phyloP scores from a whole-genome alignment of 1,284 basidiomycete species.

The Heterobasidion occidentale region DNA sequence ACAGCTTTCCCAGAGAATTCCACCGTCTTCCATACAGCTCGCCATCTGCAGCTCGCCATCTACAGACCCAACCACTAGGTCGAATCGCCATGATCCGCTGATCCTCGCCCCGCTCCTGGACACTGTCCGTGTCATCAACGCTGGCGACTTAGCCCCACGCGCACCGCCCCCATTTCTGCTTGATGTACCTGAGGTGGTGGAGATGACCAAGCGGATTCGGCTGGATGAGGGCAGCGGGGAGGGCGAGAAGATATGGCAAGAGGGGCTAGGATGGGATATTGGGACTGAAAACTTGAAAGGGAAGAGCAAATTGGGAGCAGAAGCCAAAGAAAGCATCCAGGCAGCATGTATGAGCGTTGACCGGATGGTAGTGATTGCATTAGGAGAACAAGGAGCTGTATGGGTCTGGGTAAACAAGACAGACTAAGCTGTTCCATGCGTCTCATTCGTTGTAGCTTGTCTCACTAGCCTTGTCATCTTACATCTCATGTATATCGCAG shows the following conservation, averaged over 20 bases:
- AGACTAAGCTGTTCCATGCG: not conserved
- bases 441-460: too few species aligned
- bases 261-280: not conserved
- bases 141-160: not conserved
- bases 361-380: not conserved
- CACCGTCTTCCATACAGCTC: not conserved
- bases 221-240: not conserved
- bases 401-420: not conserved
- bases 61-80: not conserved
- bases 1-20: constrained; percentile 6
- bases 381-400: not conserved
- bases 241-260: not conserved
- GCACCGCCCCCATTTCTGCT: not conserved
- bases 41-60: not conserved
- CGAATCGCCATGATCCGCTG: constrained; percentile 36
- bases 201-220: not conserved
- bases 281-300: too few species aligned
- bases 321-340: not conserved
- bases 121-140: constrained; percentile 26
- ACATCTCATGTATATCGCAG: too few species aligned
- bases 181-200: not conserved
- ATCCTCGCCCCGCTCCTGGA: constrained; percentile 36
- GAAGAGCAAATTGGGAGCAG: not conserved
- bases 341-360: not conserved
- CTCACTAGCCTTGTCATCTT: too few species aligned